Evolutionary conservation across 306 rosid genomes (phyloP), one percentile per base, ranked within the genome.

Genomic region (Hippophae rhamnoides): DNA sequence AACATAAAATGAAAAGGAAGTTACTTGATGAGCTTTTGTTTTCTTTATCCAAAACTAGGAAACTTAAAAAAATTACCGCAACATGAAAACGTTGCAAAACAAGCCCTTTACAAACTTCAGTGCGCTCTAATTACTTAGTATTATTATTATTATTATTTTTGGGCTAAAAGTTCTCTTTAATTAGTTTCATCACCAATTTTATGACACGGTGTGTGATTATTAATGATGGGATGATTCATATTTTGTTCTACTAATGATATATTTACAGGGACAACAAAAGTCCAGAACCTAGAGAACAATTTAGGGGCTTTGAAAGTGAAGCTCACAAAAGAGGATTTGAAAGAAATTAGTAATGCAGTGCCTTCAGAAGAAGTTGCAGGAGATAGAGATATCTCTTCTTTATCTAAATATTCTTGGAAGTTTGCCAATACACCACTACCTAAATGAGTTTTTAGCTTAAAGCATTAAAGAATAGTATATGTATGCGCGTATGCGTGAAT

Each of bases 291-390:
- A 56, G 67, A 43, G 5, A 46, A 13, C 62, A 69, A 69, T 27
- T 38, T 69, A 14, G 67, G 73, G 41, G 54, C 67, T 7, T 61
- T 61, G 56, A 41, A 14, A 14, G 67, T 69, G 56, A 27, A 61
- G 66, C 73, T 69, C 18, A 45, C 65, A 18, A 41, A 47, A 41
- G 59, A 54, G 56, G 73, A 54, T 18, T 43, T 69, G 43, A 41
- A 69, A 56, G 73, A 69, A 69, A 69, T 69, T 13, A 45, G 49
- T 31, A 57, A 69, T 43, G 62, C 68, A 14, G 26, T 69, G 41
- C 67, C 68, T 10, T 14, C 47, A 11, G 55, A 61, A 3, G 73
- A 69, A 42, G 62, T 69, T 9, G 62, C 56, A 18, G 73, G 73
- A 6, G 44, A 54, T 8, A 43, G 62, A n/a, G 62, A 69, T 0